Percentiles rank a stretch among this genome's conserved stretches.
phyloP scores from a whole-genome alignment of 306 rosid genomes.

The Carpinus viminea region DNA sequence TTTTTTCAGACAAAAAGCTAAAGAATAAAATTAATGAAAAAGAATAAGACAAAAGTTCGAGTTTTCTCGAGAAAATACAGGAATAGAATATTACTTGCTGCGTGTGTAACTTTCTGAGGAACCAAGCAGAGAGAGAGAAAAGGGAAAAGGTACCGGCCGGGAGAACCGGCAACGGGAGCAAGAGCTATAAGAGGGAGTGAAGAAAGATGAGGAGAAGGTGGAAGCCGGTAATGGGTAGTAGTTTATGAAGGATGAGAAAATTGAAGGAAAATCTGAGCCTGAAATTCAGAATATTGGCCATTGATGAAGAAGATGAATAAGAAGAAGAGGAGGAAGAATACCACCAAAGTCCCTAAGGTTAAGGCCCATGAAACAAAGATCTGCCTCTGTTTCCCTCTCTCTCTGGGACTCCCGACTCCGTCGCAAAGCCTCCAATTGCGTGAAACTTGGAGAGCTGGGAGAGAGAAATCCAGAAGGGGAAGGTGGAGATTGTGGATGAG shows the following conservation, averaged over 20 bases:
- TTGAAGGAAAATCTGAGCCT: slow-evolving; percentile 18
- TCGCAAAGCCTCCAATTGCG: neutral
- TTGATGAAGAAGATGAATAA: slow-evolving; percentile 25
- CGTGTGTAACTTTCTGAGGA: slow-evolving; percentile 2
- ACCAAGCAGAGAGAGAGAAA: slow-evolving; percentile 6
- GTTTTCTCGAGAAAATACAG: neutral
- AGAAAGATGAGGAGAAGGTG: slow-evolving; percentile 90
- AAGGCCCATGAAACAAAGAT: slow-evolving; percentile 65
- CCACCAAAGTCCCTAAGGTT: slow-evolving; percentile 17
- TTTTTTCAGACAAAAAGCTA: neutral
- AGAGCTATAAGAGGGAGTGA: slow-evolving; percentile 74
- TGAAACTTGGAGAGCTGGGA: neutral
- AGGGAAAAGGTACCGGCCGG: slow-evolving; percentile 28
- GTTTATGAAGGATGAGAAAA: slow-evolving; percentile 52
- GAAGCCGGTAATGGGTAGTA: slow-evolving; percentile 62
- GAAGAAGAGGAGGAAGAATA: slow-evolving; percentile 15
- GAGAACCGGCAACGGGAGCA: slow-evolving; percentile 17
- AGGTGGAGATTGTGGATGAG: neutral
- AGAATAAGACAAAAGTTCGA: neutral
- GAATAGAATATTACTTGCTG: neutral
- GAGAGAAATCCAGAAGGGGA: neutral
- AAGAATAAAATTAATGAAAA: neutral
- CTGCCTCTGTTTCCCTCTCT: neutral
- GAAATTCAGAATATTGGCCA: slow-evolving; percentile 42
- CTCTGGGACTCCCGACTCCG: neutral